Base-by-base conservation (phyloP, 371 early-diverging fungal genomes). In the Rhizopus arrhizus region DNA sequence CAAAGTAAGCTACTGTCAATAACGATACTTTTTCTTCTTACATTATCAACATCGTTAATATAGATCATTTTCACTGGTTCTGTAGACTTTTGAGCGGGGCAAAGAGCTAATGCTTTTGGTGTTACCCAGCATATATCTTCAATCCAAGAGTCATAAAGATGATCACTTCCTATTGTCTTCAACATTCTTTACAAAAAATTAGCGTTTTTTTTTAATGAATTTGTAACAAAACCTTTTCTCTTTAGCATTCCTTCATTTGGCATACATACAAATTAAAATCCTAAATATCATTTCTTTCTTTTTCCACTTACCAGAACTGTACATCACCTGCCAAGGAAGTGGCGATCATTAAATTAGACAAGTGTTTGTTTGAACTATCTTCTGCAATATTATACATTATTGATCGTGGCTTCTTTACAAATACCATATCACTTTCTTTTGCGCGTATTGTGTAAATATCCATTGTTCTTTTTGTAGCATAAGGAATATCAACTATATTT, bases 41-140 rank as follows among this genome's bases (percentile, higher is more conserved):
- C 59, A 16, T 62, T 33, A 7, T 59, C 58, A 0, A 53, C 59
- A 15, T 56, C 58, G 1, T 31, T 28, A 31, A 70, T 58, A 50
- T 68, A 59, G 8, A 65, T 56, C 13, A 68, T 42, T 3, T 55
- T 53, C 10, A 70, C 41, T 16, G 70, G 40, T 36, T 62, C 53
- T 11, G 49, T 46, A 53, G 42, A 28, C 49, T 59, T 58, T 22
- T 52, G 34, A 15, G 61, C 28, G 9, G 69, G 59, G 36, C 61
- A 66, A 8, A 69, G 50, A 0, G 70, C 73, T 11, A 77, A 59
- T 0, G 77, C 69, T 0, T 43, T 40, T 4, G 71, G 69, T 0
- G 69, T 69, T 3, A 57, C 63, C 77, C 77, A 77, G 33, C 73
- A 71, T 2, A 71, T 36, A 35, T 73, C 77, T 31, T 77, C 77